Base-by-base conservation (phyloP, 257 asterid genomes). In the Przewalskia tangutica region DNA sequence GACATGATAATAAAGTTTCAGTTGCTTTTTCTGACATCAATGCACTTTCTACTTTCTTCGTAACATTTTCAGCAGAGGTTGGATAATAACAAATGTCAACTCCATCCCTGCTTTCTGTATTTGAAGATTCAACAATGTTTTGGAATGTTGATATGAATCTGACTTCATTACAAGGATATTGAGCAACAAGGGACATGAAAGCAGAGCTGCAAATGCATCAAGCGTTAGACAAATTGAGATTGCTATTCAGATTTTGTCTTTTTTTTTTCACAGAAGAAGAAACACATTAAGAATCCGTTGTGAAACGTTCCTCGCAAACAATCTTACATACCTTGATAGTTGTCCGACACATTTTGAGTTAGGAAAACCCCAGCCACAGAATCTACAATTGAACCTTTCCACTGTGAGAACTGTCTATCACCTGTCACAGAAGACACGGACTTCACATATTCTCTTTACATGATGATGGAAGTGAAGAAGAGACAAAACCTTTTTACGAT, bases 361-460 rank as follows among this genome's bases (percentile, higher is more conserved):
- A 93, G 89, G 83, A 92, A 93, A 81, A 90, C 95, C 81, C 97
- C 97, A 81, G 91, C 88, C 23, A 92, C 95, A 0, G 95, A 93
- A 84, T 92, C 97, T 70, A 93, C 90, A 20, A 93, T 91, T 46
- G 97, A 93, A 36, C 97, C 97, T 84, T 93, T 92, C 97, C 95
- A 93, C 4, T 90, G 93, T 27, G 94, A 88, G 85, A 93, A 92
- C 20, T 89, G 92, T 46, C 94, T 89, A 82, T 92, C 90, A 51
- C 97, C 95, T 92, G 87, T 77, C 70, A 85, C 82, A 48, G 60
- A 13, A 42, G 73, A 48, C 7, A 67, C 48, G 1, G 1, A 32
- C 42, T 20, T 16, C 13, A 62, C 73, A 44, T 66, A 36, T 58
- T 48, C 23, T 64, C 55, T 27, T 46, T 64, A n/a, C 20, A 34